A percentile compares a stretch with the other conserved stretches of the same genome.
Evolutionary conservation across 257 asterid genomes (phyloP).

Genomic region (Fraxinus excelsior): DNA sequence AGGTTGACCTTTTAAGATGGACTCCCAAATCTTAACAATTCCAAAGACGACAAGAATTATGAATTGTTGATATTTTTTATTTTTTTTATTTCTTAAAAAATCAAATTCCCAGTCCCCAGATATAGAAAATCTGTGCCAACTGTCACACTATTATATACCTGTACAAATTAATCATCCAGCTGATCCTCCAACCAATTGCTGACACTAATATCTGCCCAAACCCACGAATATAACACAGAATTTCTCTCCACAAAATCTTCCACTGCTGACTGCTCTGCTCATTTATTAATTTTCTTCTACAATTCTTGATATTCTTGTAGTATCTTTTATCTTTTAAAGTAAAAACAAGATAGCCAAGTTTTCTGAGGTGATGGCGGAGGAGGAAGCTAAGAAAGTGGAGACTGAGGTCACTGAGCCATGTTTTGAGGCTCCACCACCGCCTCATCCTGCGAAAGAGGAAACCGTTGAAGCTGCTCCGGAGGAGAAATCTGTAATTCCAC

Average conservation of each 20-base stretch:
- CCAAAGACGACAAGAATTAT: background rate
- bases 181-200: conserved; percentile 43
- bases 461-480: conserved; percentile 46
- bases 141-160: too few species aligned
- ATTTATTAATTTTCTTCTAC: background rate
- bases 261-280: background rate
- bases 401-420: conserved; percentile 45
- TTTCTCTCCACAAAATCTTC: conserved; percentile 14
- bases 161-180: conserved; percentile 17
- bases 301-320: background rate
- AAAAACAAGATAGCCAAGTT: conserved; percentile 24
- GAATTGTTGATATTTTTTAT: background rate
- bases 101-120: background rate
- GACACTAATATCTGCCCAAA: conserved; percentile 9
- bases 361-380: conserved; percentile 56
- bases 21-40: too few species aligned
- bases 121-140: conserved; percentile 20
- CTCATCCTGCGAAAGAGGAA: conserved; percentile 28
- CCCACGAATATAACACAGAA: conserved; percentile 16
- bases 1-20: too few species aligned
- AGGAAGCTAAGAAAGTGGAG: conserved; percentile 50
- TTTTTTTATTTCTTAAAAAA: conserved; percentile 1
- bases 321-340: background rate
- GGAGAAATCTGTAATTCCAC: conserved; percentile 62
- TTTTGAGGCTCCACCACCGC: conserved; percentile 27